Base-by-base conservation (phyloP, 23 red algal genomes). In the Agarophyton chilense region DNA sequence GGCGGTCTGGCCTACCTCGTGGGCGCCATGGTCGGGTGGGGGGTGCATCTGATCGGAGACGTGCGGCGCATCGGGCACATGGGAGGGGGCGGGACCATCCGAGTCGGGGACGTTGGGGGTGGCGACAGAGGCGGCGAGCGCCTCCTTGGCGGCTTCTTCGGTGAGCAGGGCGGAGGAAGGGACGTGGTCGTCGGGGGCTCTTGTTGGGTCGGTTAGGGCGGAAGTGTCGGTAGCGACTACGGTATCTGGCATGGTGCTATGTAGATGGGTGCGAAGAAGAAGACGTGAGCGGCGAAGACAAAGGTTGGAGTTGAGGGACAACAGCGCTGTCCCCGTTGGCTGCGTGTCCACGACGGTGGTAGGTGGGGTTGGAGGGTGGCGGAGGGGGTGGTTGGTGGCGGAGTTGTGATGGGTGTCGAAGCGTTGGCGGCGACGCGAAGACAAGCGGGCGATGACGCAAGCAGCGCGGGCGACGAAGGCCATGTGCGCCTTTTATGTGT, bases 281-380 rank as follows among this genome's bases (percentile, higher is more conserved):
- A 49, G 68, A 31, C 68, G 38, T 8, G 43, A 49, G 68, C 40
- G 40, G 41, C 39, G 65, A 18, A 49, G 43, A 49, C 40, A 49
- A n/a, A 74, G 68, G 4, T 43, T 46, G 29, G 56, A 28, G 8
- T 74, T 74, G 68, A 74, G 68, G 60, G 29, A 36, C 60, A 39
- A 74, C 68, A 74, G 68, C 65, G 68, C 68, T 74, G 68, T 74
- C 68, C 40, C 40, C 68, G 68, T 74, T 74, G 68, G 68, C 68
- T 42, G 68, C 68, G 68, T 74, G 68, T 74, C 68, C 68, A 74
- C 68, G 68, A 7, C 68, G 68, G 68, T 38, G 21, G 10, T 6
- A 26, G 10, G 62, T 0, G 41, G 5, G 41, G 68, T 47, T 43
- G 10, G 45, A 38, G 19, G 31, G 38, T 47, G 68, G 34, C 21